These are phyloP conservation scores for Mortierella alpina DNA, from an alignment of 192 early-diverging fungal species.

Conservation along the genomic window DNA sequence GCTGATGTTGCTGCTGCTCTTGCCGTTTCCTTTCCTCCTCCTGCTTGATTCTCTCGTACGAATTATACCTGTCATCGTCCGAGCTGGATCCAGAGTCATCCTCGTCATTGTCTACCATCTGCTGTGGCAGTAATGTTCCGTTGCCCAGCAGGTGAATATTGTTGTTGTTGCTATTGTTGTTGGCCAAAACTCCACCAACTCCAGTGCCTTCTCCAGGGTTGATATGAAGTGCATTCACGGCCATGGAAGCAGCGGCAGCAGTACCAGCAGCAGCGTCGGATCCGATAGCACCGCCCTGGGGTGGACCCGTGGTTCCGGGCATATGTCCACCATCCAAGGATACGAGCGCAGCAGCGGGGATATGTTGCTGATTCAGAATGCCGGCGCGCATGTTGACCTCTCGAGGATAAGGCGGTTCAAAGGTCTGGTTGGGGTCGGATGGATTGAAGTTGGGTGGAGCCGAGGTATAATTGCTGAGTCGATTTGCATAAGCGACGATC, in stretches of 20 bases:
- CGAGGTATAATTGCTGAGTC: slow-evolving; percentile 62
- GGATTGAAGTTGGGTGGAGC: slow-evolving; percentile 65
- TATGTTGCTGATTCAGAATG: slow-evolving; percentile 61
- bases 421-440: slow-evolving; percentile 55
- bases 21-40: slow-evolving; percentile 15
- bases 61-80: slow-evolving; percentile 25
- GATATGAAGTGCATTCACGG: no score
- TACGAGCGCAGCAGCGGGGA: slow-evolving; percentile 47
- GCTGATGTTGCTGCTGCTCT: slow-evolving; percentile 21
- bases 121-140: slow-evolving; percentile 14
- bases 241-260: background rate
- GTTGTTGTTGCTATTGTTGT: background rate
- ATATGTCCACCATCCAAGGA: slow-evolving; percentile 42
- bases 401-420: slow-evolving; percentile 65
- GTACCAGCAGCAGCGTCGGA: background rate
- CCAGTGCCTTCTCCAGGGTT: background rate
- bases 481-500: slow-evolving; percentile 63
- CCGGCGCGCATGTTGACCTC: slow-evolving; percentile 65
- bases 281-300: background rate
- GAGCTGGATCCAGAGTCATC: slow-evolving; percentile 45
- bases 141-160: background rate
- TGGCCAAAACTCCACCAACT: background rate
- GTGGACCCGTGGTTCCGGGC: slow-evolving; percentile 30
- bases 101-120: slow-evolving; percentile 24
- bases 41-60: slow-evolving; percentile 18